Conservation (phyloP, 2,329 filamentous ascomycete species). For the Pyrenophora tritici-repentis region DNA sequence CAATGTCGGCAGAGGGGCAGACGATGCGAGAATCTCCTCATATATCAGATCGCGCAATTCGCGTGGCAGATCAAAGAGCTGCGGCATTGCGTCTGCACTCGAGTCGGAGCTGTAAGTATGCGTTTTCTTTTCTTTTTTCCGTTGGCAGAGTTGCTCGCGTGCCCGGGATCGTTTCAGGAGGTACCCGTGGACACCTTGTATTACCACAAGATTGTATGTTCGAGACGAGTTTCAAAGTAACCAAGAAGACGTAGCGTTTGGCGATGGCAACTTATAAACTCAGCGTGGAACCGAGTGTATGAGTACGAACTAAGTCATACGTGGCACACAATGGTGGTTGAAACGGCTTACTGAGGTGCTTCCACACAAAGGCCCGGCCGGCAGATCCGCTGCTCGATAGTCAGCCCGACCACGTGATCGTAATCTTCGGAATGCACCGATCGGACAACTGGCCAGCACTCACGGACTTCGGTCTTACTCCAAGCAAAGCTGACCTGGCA, state of each 20-base stretch:
- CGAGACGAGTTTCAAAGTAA: constrained; percentile 5
- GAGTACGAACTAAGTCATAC: no score
- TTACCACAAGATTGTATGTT: constrained; percentile 1
- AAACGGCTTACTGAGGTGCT: no score
- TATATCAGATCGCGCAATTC: constrained; percentile 45
- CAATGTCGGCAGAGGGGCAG: constrained; percentile 25
- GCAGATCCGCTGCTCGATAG: no score
- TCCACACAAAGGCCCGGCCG: no score
- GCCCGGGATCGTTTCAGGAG: constrained; percentile 9
- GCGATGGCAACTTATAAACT: no score
- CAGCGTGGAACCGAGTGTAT: no score
- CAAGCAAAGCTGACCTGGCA: background rate
- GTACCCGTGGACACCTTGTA: constrained; percentile 6
- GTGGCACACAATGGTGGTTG: no score
- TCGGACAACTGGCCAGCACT: no score
- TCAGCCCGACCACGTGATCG: no score
- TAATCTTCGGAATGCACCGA: no score
- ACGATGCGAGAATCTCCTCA: constrained; percentile 30
- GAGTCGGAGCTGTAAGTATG: background rate
- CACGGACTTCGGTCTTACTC: no score
- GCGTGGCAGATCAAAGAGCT: constrained; percentile 36
- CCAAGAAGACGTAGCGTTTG: no score
- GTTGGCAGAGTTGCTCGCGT: constrained; percentile 2
- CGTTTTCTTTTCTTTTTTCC: background rate
- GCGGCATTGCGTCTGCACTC: constrained; percentile 21